These are phyloP conservation scores for Raffaelea deltoideospora DNA, from an alignment of 2,329 filamentous ascomycete species.

Conservation along the genomic window DNA sequence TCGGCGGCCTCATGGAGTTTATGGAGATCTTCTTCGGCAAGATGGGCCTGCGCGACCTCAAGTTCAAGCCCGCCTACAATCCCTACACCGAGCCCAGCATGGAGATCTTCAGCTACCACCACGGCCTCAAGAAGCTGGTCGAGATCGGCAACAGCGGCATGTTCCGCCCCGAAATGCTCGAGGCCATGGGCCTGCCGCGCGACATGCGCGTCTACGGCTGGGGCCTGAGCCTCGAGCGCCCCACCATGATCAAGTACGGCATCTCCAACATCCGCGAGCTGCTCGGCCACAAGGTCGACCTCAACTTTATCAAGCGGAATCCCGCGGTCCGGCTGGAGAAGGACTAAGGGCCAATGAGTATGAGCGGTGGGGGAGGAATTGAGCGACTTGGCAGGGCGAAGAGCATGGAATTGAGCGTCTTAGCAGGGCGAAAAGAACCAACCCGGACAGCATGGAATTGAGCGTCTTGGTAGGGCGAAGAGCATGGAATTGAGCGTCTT, in stretches of 20 bases:
- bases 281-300: slow-evolving; percentile 87
- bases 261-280: slow-evolving; percentile 85
- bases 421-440: neutral
- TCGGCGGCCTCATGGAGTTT: slow-evolving; percentile 74
- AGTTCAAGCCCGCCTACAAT: slow-evolving; percentile 94
- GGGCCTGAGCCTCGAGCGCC: slow-evolving; percentile 80
- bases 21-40: slow-evolving; percentile 57
- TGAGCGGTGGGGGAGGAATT: too few relatives aligned
- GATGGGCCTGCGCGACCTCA: slow-evolving; percentile 74
- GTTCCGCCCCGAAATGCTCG: slow-evolving; percentile 96
- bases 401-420: too few relatives aligned
- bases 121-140: slow-evolving; percentile 76
- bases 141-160: slow-evolving; percentile 98
- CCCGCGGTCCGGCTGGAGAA: slow-evolving; percentile 82
- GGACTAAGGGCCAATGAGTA: too few relatives aligned
- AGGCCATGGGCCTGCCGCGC: slow-evolving; percentile 74
- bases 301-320: slow-evolving; percentile 84
- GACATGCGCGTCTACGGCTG: slow-evolving; percentile 91
- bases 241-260: slow-evolving; percentile 93
- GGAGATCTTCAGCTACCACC: slow-evolving; percentile 96
- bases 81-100: slow-evolving; percentile 91
- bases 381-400: too few relatives aligned
- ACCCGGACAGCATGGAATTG: too few relatives aligned
- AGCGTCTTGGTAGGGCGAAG: too few relatives aligned
- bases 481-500: too few relatives aligned